These are phyloP conservation scores for Aspergillus luchuensis DNA, from an alignment of 2,329 filamentous ascomycete genomes.

Conservation along the genomic window DNA sequence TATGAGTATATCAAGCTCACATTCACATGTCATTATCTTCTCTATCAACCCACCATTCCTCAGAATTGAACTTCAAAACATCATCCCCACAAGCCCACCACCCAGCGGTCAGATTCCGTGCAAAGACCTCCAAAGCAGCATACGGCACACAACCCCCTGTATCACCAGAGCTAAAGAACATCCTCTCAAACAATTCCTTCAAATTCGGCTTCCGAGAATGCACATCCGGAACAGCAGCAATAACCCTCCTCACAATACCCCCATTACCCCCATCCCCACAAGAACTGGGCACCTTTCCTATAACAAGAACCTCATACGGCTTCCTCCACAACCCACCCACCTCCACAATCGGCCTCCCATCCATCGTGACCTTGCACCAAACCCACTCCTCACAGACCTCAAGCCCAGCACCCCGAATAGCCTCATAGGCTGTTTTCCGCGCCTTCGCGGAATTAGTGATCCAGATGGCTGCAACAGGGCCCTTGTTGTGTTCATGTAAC, in stretches of 20 bases:
- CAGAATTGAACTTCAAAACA: constrained; percentile 61
- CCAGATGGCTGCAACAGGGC: constrained; percentile 58
- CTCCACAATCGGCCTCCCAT: constrained; percentile 55
- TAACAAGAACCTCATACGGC: constrained; percentile 62
- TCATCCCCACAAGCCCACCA: constrained; percentile 67
- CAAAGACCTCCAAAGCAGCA: constrained; percentile 62
- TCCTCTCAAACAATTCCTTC: constrained; percentile 55
- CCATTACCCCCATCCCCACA: too few relatives aligned
- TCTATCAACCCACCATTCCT: constrained; percentile 51
- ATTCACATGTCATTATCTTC: neutral
- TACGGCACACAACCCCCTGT: constrained; percentile 34
- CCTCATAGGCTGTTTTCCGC: constrained; percentile 48
- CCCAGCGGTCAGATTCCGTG: constrained; percentile 59
- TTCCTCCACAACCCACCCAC: constrained; percentile 59
- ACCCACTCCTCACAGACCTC: constrained; percentile 62
- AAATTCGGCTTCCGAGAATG: constrained; percentile 68
- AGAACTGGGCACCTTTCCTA: constrained; percentile 34
- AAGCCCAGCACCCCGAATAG: constrained; percentile 51
- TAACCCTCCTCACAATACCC: constrained; percentile 49
- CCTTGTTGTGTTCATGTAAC: too few relatives aligned
- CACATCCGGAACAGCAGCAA: constrained; percentile 62
- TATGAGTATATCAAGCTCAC: neutral
- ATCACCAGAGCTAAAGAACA: constrained; percentile 38
- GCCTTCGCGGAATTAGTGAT: constrained; percentile 61
- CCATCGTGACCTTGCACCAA: constrained; percentile 61